phyloP scores from a whole-genome alignment of 1,139 yeast species.

The Magnusiomyces fungicola region DNA sequence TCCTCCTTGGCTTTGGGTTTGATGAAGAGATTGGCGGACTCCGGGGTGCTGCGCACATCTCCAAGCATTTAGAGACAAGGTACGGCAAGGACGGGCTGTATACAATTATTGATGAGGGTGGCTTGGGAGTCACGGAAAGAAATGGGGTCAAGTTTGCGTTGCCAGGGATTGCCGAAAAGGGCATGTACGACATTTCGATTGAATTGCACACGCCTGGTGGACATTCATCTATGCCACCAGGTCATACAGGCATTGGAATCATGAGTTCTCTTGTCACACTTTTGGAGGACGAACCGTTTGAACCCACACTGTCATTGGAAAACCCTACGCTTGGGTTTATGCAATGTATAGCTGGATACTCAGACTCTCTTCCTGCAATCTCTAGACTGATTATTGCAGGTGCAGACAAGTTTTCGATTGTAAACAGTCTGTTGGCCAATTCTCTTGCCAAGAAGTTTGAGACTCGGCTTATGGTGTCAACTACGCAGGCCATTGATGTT shows the following conservation, averaged over 20 bases:
- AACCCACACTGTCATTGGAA: conserved; percentile 37
- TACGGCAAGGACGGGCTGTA: conserved; percentile 53
- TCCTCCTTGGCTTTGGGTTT: conserved; percentile 57
- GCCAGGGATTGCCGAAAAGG: conserved; percentile 63
- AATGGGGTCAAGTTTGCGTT: conserved; percentile 46
- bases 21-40: conserved; percentile 65
- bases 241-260: conserved; percentile 66
- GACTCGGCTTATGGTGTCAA: conserved; percentile 42
- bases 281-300: conserved; percentile 46
- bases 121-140: conserved; percentile 33
- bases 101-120: conserved; percentile 61
- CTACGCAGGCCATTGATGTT: conserved; percentile 58
- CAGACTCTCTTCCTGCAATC: conserved; percentile 22
- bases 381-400: conserved; percentile 16
- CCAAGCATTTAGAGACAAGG: conserved; percentile 38
- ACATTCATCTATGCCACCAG: conserved; percentile 67
- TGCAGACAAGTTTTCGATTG: conserved; percentile 12
- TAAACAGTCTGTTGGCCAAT: conserved; percentile 11
- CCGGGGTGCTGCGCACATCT: conserved; percentile 47
- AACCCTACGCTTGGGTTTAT: conserved; percentile 45
- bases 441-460: conserved; percentile 8
- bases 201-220: conserved; percentile 57
- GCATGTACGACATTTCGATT: conserved; percentile 46
- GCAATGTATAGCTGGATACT: conserved; percentile 43
- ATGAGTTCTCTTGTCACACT: conserved; percentile 44